phyloP scores from a whole-genome alignment of 179 eudicot genomes.

The Actinidia arguta region DNA sequence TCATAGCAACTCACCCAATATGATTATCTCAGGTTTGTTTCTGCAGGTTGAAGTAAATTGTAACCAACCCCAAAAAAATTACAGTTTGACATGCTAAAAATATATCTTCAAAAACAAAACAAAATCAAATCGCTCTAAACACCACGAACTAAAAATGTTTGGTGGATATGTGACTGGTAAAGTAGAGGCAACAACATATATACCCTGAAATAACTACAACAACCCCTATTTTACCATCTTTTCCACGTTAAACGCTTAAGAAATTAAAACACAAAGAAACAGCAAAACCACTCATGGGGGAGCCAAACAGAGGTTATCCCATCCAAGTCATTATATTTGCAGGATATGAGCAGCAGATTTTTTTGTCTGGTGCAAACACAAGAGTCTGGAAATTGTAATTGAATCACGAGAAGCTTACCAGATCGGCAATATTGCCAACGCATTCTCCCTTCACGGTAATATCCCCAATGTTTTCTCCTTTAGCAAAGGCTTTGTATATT shows the following conservation, averaged over 20 bases:
- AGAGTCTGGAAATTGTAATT: not conserved
- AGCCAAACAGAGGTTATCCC: not conserved
- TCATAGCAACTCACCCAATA: not conserved
- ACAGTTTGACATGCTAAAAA: too few species aligned
- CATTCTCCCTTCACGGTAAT: slow-evolving; percentile 99
- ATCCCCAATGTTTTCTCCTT: slow-evolving; percentile 98
- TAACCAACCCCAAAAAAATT: too few species aligned
- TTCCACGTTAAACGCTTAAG: not conserved
- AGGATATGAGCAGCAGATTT: not conserved
- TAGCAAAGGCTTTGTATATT: slow-evolving; percentile 97
- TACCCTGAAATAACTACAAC: not conserved
- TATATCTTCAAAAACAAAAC: too few species aligned
- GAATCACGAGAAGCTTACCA: slow-evolving; percentile 56
- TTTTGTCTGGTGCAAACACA: not conserved
- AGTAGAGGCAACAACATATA: not conserved
- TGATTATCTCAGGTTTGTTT: not conserved
- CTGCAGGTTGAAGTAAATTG: too few species aligned
- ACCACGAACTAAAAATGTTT: not conserved
- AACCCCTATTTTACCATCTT: not conserved
- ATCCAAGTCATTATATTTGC: not conserved
- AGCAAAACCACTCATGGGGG: not conserved
- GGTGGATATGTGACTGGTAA: not conserved
- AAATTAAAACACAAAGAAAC: too few species aligned
- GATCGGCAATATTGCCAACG: slow-evolving; percentile 95
- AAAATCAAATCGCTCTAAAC: not conserved